Percentiles rank a stretch among this genome's conserved stretches.
Conservation (phyloP, 345 rosid genomes). For the Streptanthus diversifolius region DNA sequence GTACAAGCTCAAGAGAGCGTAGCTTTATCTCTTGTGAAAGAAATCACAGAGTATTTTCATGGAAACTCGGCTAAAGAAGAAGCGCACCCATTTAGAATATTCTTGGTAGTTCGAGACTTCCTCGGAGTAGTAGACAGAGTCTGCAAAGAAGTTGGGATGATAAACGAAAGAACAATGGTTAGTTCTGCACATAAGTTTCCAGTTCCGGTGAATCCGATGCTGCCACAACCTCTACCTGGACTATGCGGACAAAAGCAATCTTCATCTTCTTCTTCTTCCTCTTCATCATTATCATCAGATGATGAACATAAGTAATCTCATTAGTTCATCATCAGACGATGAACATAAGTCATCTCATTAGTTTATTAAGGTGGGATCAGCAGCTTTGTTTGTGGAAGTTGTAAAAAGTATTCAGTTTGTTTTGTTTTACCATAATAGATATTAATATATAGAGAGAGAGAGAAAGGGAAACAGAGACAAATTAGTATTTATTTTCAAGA, state of each 20-base stretch:
- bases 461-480: slow-evolving; percentile 4
- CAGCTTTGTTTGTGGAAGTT: slow-evolving; percentile 24
- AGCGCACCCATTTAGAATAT: slow-evolving; percentile 96
- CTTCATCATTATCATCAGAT: slow-evolving; percentile 20
- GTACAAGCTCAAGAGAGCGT: slow-evolving; percentile 93
- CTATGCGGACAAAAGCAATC: slow-evolving; percentile 40
- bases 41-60: slow-evolving; percentile 96
- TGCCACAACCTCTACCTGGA: slow-evolving; percentile 50
- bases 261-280: slow-evolving; percentile 44
- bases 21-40: slow-evolving; percentile 81
- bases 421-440: slow-evolving; percentile 33
- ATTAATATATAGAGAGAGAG: slow-evolving; percentile 19
- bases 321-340: slow-evolving; percentile 36
- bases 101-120: slow-evolving; percentile 95
- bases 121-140: slow-evolving; percentile 79
- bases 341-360: slow-evolving; percentile 57
- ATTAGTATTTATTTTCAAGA: not conserved
- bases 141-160: slow-evolving; percentile 91
- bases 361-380: slow-evolving; percentile 25
- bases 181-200: slow-evolving; percentile 86
- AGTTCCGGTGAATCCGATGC: slow-evolving; percentile 70
- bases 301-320: too few relatives aligned
- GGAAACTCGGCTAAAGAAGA: slow-evolving; percentile 99
- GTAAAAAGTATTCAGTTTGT: slow-evolving; percentile 33
- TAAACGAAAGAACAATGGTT: slow-evolving; percentile 76